Evolutionary conservation across 306 rosid species (phyloP).

Genomic region (Inga leiocalycina): DNA sequence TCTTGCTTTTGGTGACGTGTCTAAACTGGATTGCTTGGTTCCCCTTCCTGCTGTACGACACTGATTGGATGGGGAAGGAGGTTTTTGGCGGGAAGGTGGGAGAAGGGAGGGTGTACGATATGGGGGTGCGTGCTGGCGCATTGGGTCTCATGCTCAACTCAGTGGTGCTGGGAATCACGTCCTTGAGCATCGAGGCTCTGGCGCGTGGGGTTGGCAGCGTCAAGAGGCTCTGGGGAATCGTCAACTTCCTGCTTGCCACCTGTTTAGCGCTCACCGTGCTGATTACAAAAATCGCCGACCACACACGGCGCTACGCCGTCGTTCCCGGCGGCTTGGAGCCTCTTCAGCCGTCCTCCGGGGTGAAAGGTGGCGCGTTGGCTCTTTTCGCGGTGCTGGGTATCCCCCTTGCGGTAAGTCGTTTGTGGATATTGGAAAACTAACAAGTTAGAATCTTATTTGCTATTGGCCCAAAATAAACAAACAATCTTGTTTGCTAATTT

Average conservation of each 20-base stretch:
- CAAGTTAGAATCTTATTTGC: background rate
- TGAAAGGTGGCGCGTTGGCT: constrained; percentile 52
- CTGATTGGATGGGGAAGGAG: constrained; percentile 91
- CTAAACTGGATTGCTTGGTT: constrained; percentile 86
- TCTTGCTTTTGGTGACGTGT: constrained; percentile 61
- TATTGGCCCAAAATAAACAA: background rate
- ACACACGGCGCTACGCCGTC: constrained; percentile 12
- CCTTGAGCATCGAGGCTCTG: constrained; percentile 52
- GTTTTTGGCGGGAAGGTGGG: constrained; percentile 69
- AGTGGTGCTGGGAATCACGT: constrained; percentile 54
- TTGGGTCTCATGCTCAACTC: constrained; percentile 69
- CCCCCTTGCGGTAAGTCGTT: constrained; percentile 63
- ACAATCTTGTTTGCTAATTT: background rate
- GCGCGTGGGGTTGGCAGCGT: constrained; percentile 61
- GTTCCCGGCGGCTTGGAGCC: background rate
- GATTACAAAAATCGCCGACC: constrained; percentile 56
- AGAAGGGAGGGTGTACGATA: constrained; percentile 30
- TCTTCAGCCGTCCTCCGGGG: constrained; percentile 26
- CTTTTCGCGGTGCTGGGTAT: constrained; percentile 63
- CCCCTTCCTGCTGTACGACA: constrained; percentile 67
- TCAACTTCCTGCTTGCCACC: constrained; percentile 58
- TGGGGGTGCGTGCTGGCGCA: constrained; percentile 58
- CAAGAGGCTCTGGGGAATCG: constrained; percentile 68
- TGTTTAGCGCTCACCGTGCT: constrained; percentile 47
- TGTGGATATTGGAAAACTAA: background rate